A percentile compares a stretch with the other conserved stretches of the same genome.
Evolutionary conservation across 2,329 filamentous ascomycete species (phyloP).

Genomic region (Trichophyton schoenleinii): DNA sequence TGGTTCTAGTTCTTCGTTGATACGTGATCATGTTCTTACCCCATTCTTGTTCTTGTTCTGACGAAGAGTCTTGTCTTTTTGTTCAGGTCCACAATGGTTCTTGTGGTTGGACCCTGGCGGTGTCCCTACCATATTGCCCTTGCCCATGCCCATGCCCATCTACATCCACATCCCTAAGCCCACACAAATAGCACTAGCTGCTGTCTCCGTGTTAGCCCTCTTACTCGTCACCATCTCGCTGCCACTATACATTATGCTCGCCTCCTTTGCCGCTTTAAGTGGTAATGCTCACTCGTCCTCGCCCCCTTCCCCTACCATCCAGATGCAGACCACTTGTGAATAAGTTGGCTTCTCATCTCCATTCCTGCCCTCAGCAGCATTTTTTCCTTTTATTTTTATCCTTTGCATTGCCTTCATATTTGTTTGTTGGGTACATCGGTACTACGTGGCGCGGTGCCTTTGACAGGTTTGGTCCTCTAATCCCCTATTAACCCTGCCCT

Average conservation of each 20-base stretch:
- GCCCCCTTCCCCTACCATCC: neutral
- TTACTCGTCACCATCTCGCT: neutral
- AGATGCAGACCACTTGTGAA: neutral
- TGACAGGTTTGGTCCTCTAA: neutral
- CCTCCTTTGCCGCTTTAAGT: neutral
- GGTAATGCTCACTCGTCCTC: neutral
- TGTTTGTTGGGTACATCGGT: neutral
- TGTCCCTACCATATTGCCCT: neutral
- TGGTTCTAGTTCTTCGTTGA: too few relatives aligned
- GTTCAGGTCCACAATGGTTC: neutral
- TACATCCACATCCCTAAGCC: neutral
- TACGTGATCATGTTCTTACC: neutral
- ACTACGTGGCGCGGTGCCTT: neutral
- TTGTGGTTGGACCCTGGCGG: neutral
- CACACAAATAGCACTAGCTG: neutral
- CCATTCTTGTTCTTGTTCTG: neutral
- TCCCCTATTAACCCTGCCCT: neutral
- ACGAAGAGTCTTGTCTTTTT: neutral
- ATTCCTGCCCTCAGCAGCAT: neutral
- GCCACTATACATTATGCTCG: neutral
- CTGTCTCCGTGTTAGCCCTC: neutral
- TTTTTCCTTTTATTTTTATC: neutral
- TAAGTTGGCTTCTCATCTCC: neutral
- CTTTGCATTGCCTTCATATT: neutral
- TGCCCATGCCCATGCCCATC: neutral